phyloP scores from a whole-genome alignment of 116 monocot genomes.

The Cymodocea nodosa region DNA sequence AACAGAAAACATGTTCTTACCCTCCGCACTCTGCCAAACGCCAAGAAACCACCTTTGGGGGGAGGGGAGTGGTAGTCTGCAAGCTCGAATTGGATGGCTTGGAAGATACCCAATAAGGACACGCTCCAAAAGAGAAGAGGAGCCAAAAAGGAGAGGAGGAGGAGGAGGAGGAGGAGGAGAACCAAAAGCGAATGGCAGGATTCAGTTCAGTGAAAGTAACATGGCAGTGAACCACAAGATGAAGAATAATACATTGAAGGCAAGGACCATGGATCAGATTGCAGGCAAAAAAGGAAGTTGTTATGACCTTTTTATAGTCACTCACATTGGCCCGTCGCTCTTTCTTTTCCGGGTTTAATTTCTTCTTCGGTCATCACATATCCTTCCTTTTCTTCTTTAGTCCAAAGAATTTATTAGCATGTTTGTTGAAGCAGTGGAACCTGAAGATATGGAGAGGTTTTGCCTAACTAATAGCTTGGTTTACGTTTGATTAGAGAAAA shows the following conservation, averaged over 20 bases:
- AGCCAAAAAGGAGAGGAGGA: neutral
- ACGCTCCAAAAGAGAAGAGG: neutral
- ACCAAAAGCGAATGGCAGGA: too few species aligned
- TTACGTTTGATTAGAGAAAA: too few species aligned
- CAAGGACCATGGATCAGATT: neutral
- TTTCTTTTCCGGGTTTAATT: too few species aligned
- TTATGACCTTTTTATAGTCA: constrained; percentile 1
- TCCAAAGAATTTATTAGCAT: too few species aligned
- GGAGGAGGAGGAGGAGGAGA: too few species aligned
- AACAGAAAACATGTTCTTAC: too few species aligned
- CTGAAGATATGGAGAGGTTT: too few species aligned
- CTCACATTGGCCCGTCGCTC: neutral
- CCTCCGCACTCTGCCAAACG: neutral
- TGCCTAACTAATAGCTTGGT: too few species aligned
- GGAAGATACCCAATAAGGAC: neutral
- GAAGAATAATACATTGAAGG: neutral
- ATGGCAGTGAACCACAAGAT: neutral
- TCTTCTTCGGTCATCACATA: neutral
- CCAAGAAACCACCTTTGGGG: neutral
- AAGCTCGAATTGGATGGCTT: neutral
- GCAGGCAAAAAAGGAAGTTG: neutral
- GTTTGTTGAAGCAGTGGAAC: too few species aligned
- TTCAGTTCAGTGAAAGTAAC: neutral
- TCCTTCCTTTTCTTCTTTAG: too few species aligned
- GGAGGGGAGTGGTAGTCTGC: neutral